Evolutionary conservation across 768 basidiomycete genomes (phyloP), one percentile per base, ranked within the genome.

Genomic region (Scleroderma citrinum): DNA sequence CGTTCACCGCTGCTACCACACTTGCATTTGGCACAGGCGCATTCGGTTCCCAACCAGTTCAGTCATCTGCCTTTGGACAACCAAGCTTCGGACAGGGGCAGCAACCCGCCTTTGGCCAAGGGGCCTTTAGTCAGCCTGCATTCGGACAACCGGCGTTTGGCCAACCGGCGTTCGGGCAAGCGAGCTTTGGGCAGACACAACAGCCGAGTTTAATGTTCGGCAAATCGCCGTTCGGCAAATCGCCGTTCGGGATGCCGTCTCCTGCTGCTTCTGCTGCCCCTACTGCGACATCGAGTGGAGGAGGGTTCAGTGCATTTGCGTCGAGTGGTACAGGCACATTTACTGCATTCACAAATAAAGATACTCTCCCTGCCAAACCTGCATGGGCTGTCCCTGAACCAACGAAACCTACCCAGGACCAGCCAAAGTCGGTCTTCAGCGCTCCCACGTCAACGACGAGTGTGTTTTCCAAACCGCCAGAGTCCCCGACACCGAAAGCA

Each of bases 291-390:
- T 8, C 56, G 16, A 29, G 44, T 8, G 48, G 61, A 43, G 70
- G 67, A 30, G 72, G 63, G 14, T 75, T 75, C 51, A 54, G 70
- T 29, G 61, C 67, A 11, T 71, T 72, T 47, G 66, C 67, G 19
- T 57, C 57, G 20, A 38, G 39, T 17, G 40, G 55, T 3, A 60
- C 67, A 36, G 62, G 59, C 7, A 58, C 64, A 21, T 72, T 72
- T 50, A 57, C 60, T 6, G 42, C 49, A 12, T 47, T 57, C n/a
- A 42, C 57, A 8, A 45, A 58, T 19, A 60, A 60, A 24, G 56
- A 20, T 17, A 35, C 42, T 36, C 20, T 50, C 20, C 50, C 59
- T n/a, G 46, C 50, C 3, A 64, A 59, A 24, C 62, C 63, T 21
- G 59, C 46, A 10, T 64, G 63, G 63, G 54, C 53, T 2, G 50